Conservation (phyloP, 1,139 yeast genomes). For the Schizosaccharomyces versatilis region DNA sequence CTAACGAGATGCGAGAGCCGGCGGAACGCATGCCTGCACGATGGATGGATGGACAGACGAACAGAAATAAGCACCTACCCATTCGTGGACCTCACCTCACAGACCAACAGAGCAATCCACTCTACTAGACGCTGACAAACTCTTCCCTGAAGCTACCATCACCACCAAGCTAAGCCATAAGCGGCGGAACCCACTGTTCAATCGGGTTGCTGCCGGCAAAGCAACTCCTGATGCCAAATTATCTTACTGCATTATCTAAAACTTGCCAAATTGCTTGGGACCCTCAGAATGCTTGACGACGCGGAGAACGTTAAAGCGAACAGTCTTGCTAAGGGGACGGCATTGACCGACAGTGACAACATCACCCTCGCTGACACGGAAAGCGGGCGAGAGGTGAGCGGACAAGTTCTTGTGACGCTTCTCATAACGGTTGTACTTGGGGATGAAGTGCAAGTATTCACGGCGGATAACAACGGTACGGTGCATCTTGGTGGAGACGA, state of each 20-base stretch:
- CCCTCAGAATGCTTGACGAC: constrained; percentile 65
- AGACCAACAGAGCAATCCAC: no score
- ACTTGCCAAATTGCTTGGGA: constrained; percentile 9
- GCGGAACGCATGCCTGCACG: no score
- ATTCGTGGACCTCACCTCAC: no score
- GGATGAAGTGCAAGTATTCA: constrained; percentile 98
- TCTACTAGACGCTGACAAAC: no score
- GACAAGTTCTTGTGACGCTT: constrained; percentile 99
- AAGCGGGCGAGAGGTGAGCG: constrained; percentile 99
- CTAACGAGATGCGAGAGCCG: no score
- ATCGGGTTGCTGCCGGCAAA: no score
- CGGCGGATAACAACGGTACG: constrained; percentile 99
- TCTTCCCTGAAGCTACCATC: no score
- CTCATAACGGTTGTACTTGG: constrained; percentile 99
- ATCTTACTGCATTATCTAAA: constrained; percentile 1
- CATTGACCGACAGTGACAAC: constrained; percentile 98
- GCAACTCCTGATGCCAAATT: neutral
- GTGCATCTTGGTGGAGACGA: constrained; percentile 99
- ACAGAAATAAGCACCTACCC: no score
- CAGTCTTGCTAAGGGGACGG: constrained; percentile 99
- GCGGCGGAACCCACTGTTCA: no score
- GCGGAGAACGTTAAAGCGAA: constrained; percentile 94
- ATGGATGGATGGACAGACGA: no score
- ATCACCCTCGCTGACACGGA: constrained; percentile 99
- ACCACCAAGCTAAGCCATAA: no score